Base-by-base conservation (phyloP, 2,329 filamentous ascomycete species). In the Neonectria ditissima region DNA sequence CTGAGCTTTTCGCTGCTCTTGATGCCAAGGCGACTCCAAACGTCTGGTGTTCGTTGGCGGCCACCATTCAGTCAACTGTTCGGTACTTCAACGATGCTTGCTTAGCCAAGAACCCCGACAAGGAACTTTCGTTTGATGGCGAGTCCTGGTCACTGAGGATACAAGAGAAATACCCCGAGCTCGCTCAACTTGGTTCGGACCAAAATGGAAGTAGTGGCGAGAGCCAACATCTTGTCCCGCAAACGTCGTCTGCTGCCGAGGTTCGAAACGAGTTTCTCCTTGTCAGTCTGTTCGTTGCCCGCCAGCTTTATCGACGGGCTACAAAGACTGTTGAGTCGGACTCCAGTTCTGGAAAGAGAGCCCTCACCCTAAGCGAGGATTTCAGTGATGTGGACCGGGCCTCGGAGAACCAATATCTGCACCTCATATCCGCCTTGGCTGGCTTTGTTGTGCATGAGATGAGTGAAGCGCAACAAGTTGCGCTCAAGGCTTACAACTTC, bases 81-180 rank as follows among this genome's bases (percentile, higher is more conserved):
- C 73, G 79, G 22, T 77, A 80, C 60, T 80, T 81, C 57, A 77
- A 76, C 14, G 82, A 84, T 50, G 82, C 82, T 8, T 84, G 79
- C 57, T 56, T 75, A 22, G 69, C 66, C 16, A 47, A 62, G 28
- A 68, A 71, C 2, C 58, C 73, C 0, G 69, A 73, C 14, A 66
- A 71, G 30, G 62, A 70, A 8, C 59, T 66, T 14, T 6, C 54
- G 6, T 59, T 69, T 7, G 68, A 67, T 22, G 69, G 56, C 2
- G 67, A 63, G 6, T 61, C 67, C 11, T 78, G 76, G 77, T 22
- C 73, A 1, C 44, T 72, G 41, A 65, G 66, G 13, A 71, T 78
- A 1, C 56, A 57, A 1, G 63, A 63, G n/a, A 69, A 67, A 24
- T 79, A 80, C 61, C 73, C 77, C 4, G 59, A 63, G 11, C 65